Percentiles rank a stretch among this genome's conserved stretches.
These are phyloP conservation scores for Fraxinus latifolia DNA, from an alignment of 305 asterid species.

Conservation along the genomic window DNA sequence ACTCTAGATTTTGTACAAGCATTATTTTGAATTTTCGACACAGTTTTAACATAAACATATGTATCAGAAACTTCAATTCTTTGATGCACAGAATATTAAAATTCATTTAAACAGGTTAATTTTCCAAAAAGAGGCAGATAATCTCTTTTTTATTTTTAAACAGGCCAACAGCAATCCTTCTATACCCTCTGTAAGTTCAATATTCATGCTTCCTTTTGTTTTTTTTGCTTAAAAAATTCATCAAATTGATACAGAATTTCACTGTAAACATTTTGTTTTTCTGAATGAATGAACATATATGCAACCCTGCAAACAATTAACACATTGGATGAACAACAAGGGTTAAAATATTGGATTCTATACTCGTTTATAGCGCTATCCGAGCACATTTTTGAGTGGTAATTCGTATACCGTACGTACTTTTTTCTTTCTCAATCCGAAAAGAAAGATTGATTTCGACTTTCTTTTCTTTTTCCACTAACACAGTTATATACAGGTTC, in stretches of 20 bases:
- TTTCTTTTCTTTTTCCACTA: neutral
- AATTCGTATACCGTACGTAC: neutral
- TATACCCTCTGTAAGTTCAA: conserved; percentile 75
- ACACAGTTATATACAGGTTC: conserved; percentile 41
- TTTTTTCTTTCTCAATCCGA: neutral
- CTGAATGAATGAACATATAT: conserved; percentile 41
- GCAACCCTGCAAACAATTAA: conserved; percentile 86
- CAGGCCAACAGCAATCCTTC: conserved; percentile 85
- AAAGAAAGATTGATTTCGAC: neutral
- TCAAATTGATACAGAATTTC: neutral
- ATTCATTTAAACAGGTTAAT: neutral
- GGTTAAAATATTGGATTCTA: conserved; percentile 91
- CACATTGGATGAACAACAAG: conserved; percentile 81
- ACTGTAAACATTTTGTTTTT: neutral
- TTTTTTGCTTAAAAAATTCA: neutral
- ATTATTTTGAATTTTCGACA: neutral
- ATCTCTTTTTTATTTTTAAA: conserved; percentile 11
- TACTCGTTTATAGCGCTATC: conserved; percentile 68
- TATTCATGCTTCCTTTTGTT: neutral
- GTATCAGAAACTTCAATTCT: neutral
- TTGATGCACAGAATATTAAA: neutral
- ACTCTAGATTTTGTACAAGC: neutral
- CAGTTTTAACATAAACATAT: neutral
- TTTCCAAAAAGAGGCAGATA: neutral
- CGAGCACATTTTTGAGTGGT: conserved; percentile 82